These are phyloP conservation scores for Boletus tomentosulus DNA, from an alignment of 768 basidiomycete species.

Conservation along the genomic window DNA sequence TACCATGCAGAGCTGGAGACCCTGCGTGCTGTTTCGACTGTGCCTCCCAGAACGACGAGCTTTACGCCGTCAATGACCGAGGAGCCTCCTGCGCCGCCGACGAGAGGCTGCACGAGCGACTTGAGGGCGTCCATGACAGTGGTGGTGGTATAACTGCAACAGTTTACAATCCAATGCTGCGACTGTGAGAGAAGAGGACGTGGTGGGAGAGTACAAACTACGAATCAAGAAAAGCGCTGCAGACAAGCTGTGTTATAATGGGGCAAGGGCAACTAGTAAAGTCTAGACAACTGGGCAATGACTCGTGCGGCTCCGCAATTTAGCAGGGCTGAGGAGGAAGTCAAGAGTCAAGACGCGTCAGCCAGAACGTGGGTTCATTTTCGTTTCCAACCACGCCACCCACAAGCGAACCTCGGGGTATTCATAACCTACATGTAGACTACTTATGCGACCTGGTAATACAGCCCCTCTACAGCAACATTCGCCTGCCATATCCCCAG, in stretches of 20 bases:
- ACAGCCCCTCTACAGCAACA: constrained; percentile 71
- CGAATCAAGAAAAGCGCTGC: constrained; percentile 7
- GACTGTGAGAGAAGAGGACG: constrained; percentile 16
- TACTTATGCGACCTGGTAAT: constrained; percentile 32
- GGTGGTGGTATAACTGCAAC: constrained; percentile 16
- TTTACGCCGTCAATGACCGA: constrained; percentile 87
- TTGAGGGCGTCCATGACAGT: constrained; percentile 71
- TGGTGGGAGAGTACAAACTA: constrained; percentile 21
- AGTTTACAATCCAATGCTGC: constrained; percentile 39
- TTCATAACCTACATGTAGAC: not conserved
- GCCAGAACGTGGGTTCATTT: constrained; percentile 27
- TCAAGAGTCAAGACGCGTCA: constrained; percentile 37
- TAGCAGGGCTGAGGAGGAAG: not conserved
- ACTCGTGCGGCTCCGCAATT: constrained; percentile 7
- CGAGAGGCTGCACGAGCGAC: constrained; percentile 77
- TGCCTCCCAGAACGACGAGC: constrained; percentile 84
- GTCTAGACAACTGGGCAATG: not conserved
- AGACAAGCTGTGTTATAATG: constrained; percentile 24
- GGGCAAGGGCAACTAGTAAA: not conserved
- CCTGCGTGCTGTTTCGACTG: constrained; percentile 80
- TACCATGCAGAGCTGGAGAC: constrained; percentile 82
- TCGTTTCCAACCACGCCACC: constrained; percentile 27
- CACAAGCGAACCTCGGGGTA: constrained; percentile 12
- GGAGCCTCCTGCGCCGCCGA: constrained; percentile 67
- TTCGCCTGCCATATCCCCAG: constrained; percentile 83